These are phyloP conservation scores for Chlamydomonas asymmetrica DNA, from an alignment of 139 green algal species.

Conservation along the genomic window DNA sequence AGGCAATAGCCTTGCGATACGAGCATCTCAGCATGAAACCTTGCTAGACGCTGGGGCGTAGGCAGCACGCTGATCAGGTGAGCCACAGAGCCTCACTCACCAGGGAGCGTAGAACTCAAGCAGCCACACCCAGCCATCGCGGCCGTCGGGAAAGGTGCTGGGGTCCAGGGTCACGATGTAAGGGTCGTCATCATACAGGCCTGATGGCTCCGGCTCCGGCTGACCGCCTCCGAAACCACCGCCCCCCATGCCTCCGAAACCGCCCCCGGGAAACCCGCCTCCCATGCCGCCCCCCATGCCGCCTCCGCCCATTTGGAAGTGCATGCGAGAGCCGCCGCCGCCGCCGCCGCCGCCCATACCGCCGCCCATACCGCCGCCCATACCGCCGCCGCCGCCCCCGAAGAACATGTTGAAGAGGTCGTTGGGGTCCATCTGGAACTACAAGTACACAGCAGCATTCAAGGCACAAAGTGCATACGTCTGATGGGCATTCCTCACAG, in stretches of 20 bases:
- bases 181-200: conserved; percentile 60
- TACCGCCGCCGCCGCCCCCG: conserved; percentile 45
- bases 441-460: too few relatives aligned
- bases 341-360: conserved; percentile 25
- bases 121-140: conserved; percentile 64
- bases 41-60: not conserved
- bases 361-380: not conserved
- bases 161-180: conserved; percentile 50
- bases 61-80: conserved; percentile 11
- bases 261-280: conserved; percentile 23
- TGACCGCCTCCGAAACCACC: conserved; percentile 1
- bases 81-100: conserved; percentile 26
- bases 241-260: conserved; percentile 32
- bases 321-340: conserved; percentile 27
- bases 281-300: conserved; percentile 24
- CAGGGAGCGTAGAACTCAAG: conserved; percentile 80
- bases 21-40: too few relatives aligned
- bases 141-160: conserved; percentile 58
- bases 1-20: too few relatives aligned
- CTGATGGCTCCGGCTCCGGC: not conserved
- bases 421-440: too few relatives aligned
- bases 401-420: conserved; percentile 87
- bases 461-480: not conserved
- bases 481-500: too few relatives aligned
- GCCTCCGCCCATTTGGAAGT: conserved; percentile 27